A percentile compares a stretch with the other conserved stretches of the same genome.
phyloP scores from a whole-genome alignment of 164 flowering plant species.

The Sedum album region DNA sequence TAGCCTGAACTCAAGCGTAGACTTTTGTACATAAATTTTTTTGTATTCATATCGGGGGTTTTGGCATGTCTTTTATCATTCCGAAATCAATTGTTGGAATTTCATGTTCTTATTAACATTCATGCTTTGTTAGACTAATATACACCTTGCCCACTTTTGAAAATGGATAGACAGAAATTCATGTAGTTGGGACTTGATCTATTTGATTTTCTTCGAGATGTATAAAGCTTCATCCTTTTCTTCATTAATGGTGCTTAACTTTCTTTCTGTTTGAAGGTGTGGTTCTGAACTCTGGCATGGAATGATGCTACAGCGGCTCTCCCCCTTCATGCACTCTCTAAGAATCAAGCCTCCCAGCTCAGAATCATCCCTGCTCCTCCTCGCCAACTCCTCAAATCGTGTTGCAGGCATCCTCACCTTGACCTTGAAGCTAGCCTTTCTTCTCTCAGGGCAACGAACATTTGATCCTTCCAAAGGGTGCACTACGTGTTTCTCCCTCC shows the following conservation, averaged over 20 bases:
- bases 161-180: not conserved
- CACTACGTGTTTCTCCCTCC: not conserved
- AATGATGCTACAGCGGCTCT: not conserved
- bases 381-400: slow-evolving; percentile 1
- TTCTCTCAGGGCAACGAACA: not conserved
- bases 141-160: not conserved
- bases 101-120: not conserved
- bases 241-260: not conserved
- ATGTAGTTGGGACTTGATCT: not conserved
- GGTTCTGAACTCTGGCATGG: not conserved
- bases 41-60: not conserved
- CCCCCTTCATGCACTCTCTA: not conserved
- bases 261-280: not conserved
- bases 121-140: not conserved
- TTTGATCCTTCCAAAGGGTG: not conserved
- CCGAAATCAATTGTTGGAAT: not conserved
- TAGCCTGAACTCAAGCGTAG: not conserved
- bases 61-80: not conserved
- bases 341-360: slow-evolving; percentile 6
- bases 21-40: not conserved
- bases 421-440: not conserved
- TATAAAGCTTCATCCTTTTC: not conserved
- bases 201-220: not conserved
- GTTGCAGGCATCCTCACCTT: slow-evolving; percentile 3
- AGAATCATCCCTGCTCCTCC: not conserved